Percentiles rank a stretch among this genome's conserved stretches.
phyloP scores from a whole-genome alignment of 2,329 filamentous ascomycete species.

The Cadophora luteo-olivacea region DNA sequence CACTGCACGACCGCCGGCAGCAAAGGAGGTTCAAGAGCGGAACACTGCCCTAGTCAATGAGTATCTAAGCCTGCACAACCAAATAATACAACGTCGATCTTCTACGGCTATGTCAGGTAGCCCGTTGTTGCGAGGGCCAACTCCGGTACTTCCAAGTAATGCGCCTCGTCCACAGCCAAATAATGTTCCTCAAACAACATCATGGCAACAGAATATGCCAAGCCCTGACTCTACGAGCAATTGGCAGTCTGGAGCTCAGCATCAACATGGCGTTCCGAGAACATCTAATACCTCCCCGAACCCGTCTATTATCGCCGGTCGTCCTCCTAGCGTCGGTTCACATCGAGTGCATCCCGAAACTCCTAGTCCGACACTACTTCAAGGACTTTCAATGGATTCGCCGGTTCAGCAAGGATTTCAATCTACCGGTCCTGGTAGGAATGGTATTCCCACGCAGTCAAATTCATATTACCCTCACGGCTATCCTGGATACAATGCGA shows the following conservation, averaged over 20 bases:
- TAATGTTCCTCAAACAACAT: constrained; percentile 3
- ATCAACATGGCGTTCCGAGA: constrained; percentile 15
- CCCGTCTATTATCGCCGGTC: constrained; percentile 19
- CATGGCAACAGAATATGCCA: constrained; percentile 25
- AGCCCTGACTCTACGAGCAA: constrained; percentile 23
- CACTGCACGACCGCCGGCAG: constrained; percentile 38
- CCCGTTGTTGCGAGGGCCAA: constrained; percentile 21
- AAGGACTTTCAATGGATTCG: constrained; percentile 38
- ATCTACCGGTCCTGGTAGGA: constrained; percentile 22
- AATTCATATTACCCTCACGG: background rate
- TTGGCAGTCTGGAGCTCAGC: constrained; percentile 24
- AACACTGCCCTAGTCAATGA: constrained; percentile 33
- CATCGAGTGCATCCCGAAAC: constrained; percentile 28
- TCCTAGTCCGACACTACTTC: constrained; percentile 36
- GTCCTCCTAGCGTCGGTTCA: constrained; percentile 27
- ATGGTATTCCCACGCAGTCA: constrained; percentile 18
- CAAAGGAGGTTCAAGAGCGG: constrained; percentile 38
- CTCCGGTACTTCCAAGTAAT: constrained; percentile 29
- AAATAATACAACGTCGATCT: constrained; percentile 25
- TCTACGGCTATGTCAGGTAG: constrained; percentile 19
- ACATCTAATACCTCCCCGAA: constrained; percentile 27
- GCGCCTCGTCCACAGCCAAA: constrained; percentile 18
- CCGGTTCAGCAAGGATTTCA: constrained; percentile 34
- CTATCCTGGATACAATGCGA: background rate
- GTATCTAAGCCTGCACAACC: constrained; percentile 33